Percentiles rank a stretch among this genome's conserved stretches.
Conservation (phyloP, 345 rosid genomes). For the Eutrema yunnanense region DNA sequence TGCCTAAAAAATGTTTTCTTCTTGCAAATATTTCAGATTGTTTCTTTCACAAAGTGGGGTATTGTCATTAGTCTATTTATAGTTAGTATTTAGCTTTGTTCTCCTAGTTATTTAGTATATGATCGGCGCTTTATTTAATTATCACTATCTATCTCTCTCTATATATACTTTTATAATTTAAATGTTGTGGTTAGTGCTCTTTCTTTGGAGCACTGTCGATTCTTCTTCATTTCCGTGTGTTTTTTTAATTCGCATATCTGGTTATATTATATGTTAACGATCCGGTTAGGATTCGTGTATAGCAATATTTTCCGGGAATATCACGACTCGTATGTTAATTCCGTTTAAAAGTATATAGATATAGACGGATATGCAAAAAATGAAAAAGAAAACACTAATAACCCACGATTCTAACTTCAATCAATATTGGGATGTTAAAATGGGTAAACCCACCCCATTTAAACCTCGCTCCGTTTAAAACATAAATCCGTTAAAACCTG, state of each 20-base stretch:
- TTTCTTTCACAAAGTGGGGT: constrained; percentile 19
- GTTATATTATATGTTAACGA: constrained; percentile 26
- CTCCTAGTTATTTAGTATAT: constrained; percentile 16
- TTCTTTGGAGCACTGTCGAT: constrained; percentile 27
- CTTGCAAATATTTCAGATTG: constrained; percentile 17
- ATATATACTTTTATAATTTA: background rate
- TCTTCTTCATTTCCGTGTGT: constrained; percentile 4
- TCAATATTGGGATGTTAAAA: too few relatives aligned
- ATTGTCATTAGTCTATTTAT: constrained; percentile 30
- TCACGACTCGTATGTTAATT: constrained; percentile 13
- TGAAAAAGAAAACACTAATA: background rate
- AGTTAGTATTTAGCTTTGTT: constrained; percentile 21
- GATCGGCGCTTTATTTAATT: constrained; percentile 16
- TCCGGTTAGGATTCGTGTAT: constrained; percentile 29
- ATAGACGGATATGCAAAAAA: background rate
- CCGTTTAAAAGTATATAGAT: background rate
- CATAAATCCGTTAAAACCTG: too few relatives aligned
- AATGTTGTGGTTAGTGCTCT: constrained; percentile 28
- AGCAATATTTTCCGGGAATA: constrained; percentile 27
- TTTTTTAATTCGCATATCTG: constrained; percentile 15
- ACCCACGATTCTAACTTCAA: constrained; percentile 9
- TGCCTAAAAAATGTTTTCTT: background rate
- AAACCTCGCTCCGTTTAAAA: too few relatives aligned
- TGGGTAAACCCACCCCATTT: too few relatives aligned
- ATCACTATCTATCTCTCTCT: constrained; percentile 23